Conservation (phyloP, 2,329 filamentous ascomycete genomes). For the Xylariaceae sp. region DNA sequence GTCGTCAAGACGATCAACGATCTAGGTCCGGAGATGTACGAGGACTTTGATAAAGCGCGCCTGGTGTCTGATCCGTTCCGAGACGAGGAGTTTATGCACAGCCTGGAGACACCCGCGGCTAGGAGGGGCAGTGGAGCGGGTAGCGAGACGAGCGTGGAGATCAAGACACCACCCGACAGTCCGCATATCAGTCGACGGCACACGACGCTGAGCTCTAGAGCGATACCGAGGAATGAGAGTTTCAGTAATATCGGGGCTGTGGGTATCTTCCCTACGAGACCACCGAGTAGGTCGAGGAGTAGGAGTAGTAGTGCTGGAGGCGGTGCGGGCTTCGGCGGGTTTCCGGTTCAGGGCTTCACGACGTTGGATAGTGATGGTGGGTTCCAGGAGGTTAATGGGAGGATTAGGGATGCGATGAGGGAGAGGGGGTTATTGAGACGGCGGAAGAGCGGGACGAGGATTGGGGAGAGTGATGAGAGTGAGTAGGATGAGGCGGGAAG, state of each 20-base stretch:
- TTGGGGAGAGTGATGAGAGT: conserved; percentile 22
- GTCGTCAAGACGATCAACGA: conserved; percentile 94
- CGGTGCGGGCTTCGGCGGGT: conserved; percentile 58
- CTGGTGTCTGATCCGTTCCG: conserved; percentile 59
- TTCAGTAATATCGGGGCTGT: conserved; percentile 87
- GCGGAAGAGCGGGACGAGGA: conserved; percentile 43
- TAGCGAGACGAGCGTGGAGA: conserved; percentile 20
- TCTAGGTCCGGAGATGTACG: conserved; percentile 91
- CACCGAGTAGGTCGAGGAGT: conserved; percentile 69
- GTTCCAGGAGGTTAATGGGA: conserved; percentile 78
- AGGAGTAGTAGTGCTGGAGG: conserved; percentile 64
- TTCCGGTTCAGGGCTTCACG: conserved; percentile 69
- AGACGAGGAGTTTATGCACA: conserved; percentile 24
- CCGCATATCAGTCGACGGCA: conserved; percentile 41
- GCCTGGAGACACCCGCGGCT: conserved; percentile 32
- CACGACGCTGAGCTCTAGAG: conserved; percentile 53
- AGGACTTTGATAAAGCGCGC: conserved; percentile 83
- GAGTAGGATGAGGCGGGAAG: not conserved
- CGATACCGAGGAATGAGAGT: conserved; percentile 80
- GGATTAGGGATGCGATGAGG: conserved; percentile 81
- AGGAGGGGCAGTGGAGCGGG: conserved; percentile 17
- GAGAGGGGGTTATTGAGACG: conserved; percentile 66
- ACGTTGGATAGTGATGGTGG: conserved; percentile 64
- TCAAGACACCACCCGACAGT: conserved; percentile 25
- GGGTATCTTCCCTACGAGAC: conserved; percentile 85